A percentile compares a stretch with the other conserved stretches of the same genome.
Conservation (phyloP, 768 basidiomycete genomes). For the Collybia sp. region DNA sequence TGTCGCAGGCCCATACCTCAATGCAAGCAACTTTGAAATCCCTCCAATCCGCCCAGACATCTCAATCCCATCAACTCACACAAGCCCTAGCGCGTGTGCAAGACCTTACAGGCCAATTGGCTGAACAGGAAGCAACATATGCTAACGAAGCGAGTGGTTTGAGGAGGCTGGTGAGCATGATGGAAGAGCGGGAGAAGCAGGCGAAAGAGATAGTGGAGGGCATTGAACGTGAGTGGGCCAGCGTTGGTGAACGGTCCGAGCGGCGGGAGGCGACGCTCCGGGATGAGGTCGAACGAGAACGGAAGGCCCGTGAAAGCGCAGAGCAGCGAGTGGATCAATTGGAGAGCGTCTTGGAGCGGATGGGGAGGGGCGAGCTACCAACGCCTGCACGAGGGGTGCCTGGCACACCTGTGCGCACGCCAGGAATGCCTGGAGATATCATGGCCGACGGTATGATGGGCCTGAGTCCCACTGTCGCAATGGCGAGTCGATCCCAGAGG, state of each 20-base stretch:
- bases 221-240: slow-evolving; percentile 81
- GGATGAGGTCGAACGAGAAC: slow-evolving; percentile 72
- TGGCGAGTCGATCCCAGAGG: slow-evolving; percentile 78
- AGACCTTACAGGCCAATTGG: slow-evolving; percentile 70
- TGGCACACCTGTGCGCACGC: slow-evolving; percentile 42
- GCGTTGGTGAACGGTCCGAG: slow-evolving; percentile 64
- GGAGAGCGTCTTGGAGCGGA: slow-evolving; percentile 64
- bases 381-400: slow-evolving; percentile 43
- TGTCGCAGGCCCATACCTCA: slow-evolving; percentile 63
- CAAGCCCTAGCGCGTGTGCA: slow-evolving; percentile 74
- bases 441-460: slow-evolving; percentile 55
- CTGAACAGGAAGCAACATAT: slow-evolving; percentile 82
- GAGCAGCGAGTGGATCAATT: slow-evolving; percentile 72
- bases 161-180: slow-evolving; percentile 71
- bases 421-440: slow-evolving; percentile 22
- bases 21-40: slow-evolving; percentile 67
- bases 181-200: slow-evolving; percentile 86
- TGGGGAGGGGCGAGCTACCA: slow-evolving; percentile 71
- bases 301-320: slow-evolving; percentile 58
- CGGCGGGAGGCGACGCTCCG: slow-evolving; percentile 59
- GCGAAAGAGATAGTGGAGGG: slow-evolving; percentile 77
- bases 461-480: slow-evolving; percentile 83
- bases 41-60: slow-evolving; percentile 65
- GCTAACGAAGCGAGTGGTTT: slow-evolving; percentile 71
- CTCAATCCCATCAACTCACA: slow-evolving; percentile 71